A percentile compares a stretch with the other conserved stretches of the same genome.
Conservation (phyloP, 148 eudicot species). For the Heliamphora exappendiculata region DNA sequence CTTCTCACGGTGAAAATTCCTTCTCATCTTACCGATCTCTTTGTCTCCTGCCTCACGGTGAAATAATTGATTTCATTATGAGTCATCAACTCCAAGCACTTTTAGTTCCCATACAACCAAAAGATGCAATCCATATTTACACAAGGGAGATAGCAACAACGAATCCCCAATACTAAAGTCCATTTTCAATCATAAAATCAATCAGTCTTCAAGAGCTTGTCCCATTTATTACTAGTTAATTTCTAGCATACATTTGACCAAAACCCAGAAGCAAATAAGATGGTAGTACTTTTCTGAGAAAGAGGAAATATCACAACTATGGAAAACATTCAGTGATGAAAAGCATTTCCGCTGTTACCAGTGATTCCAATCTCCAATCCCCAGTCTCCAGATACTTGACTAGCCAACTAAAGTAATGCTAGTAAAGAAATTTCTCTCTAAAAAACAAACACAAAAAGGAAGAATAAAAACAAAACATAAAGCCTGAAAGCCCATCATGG, state of each 20-base stretch:
- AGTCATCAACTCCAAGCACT: too few relatives aligned
- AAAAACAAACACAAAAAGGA: too few relatives aligned
- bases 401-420: background rate
- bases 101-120: background rate
- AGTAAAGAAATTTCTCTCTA: too few relatives aligned
- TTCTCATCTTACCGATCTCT: too few relatives aligned
- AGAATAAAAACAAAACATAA: background rate
- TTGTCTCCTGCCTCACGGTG: too few relatives aligned
- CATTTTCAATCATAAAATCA: background rate
- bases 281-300: background rate
- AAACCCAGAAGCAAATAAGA: background rate
- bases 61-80: too few relatives aligned
- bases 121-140: background rate
- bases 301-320: background rate
- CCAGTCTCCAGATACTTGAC: background rate
- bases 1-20: too few relatives aligned
- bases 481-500: background rate
- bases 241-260: too few relatives aligned
- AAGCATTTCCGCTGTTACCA: background rate
- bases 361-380: background rate
- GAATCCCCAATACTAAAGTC: background rate
- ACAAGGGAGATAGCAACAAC: background rate
- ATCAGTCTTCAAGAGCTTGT: background rate
- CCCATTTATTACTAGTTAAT: too few relatives aligned
- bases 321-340: background rate